A percentile compares a stretch with the other conserved stretches of the same genome.
Conservation (phyloP, 2,329 filamentous ascomycete genomes). For the Curvularia lunata region DNA sequence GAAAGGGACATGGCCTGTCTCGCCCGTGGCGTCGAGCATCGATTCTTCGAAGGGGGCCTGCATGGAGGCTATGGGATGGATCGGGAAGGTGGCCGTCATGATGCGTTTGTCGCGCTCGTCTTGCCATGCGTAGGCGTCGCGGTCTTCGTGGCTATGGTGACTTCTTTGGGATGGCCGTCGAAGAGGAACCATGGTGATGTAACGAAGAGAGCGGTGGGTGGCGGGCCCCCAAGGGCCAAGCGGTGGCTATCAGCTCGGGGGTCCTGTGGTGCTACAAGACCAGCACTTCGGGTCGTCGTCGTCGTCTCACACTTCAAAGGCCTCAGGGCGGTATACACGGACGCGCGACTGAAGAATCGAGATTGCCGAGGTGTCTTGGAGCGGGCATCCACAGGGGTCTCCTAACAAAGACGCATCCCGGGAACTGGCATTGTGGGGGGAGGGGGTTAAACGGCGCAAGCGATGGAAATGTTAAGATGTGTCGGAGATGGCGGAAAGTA, state of each 20-base stretch:
- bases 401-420: slow-evolving; percentile 29
- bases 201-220: neutral
- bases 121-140: slow-evolving; percentile 42
- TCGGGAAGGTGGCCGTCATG: slow-evolving; percentile 52
- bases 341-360: slow-evolving; percentile 22
- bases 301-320: slow-evolving; percentile 28
- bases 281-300: slow-evolving; percentile 16
- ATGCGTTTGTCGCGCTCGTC: slow-evolving; percentile 43
- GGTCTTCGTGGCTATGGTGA: slow-evolving; percentile 27
- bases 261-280: slow-evolving; percentile 29
- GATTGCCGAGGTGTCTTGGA: slow-evolving; percentile 7
- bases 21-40: slow-evolving; percentile 69
- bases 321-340: slow-evolving; percentile 35
- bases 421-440: slow-evolving; percentile 29
- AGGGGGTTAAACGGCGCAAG: slow-evolving; percentile 16
- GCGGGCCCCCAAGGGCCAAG: slow-evolving; percentile 6
- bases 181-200: slow-evolving; percentile 34
- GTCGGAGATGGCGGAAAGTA: slow-evolving; percentile 21
- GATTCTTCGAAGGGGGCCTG: slow-evolving; percentile 85
- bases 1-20: slow-evolving; percentile 42
- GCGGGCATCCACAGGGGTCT: slow-evolving; percentile 18
- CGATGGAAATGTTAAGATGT: slow-evolving; percentile 19
- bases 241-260: slow-evolving; percentile 29
- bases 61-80: slow-evolving; percentile 76
- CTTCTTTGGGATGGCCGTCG: slow-evolving; percentile 30